Percentiles rank a stretch among this genome's conserved stretches.
phyloP scores from a whole-genome alignment of 768 basidiomycete genomes.

The Calvatia gigantea region DNA sequence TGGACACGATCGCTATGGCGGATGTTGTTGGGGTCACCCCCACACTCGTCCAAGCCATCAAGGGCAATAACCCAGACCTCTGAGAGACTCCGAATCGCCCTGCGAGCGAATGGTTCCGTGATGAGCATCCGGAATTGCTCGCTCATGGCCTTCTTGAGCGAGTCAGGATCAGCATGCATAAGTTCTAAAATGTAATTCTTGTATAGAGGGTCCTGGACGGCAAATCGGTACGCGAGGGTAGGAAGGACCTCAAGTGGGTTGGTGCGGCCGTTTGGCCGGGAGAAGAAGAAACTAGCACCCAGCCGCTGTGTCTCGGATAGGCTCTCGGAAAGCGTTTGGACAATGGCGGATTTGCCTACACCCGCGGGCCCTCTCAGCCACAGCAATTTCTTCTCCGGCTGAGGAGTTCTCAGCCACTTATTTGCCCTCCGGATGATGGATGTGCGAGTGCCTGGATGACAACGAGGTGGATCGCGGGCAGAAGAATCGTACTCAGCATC shows the following conservation, averaged over 20 bases:
- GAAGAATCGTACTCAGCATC: constrained; percentile 16
- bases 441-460: constrained; percentile 17
- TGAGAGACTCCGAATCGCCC: not conserved
- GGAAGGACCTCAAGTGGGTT: not conserved
- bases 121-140: constrained; percentile 15
- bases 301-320: not conserved
- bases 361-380: constrained; percentile 25
- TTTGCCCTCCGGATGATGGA: constrained; percentile 8
- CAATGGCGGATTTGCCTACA: constrained; percentile 24
- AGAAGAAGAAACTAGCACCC: constrained; percentile 22
- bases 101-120: constrained; percentile 8
- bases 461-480: constrained; percentile 15
- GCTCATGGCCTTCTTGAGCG: constrained; percentile 8
- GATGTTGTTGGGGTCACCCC: not conserved
- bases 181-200: not conserved
- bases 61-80: constrained; percentile 11
- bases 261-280: constrained; percentile 1
- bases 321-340: constrained; percentile 26
- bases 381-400: constrained; percentile 7
- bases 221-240: not conserved
- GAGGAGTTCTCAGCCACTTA: constrained; percentile 8
- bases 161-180: not conserved
- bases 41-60: constrained; percentile 27
- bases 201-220: not conserved
- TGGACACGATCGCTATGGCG: constrained; percentile 7